phyloP scores from a whole-genome alignment of 305 asterid genomes.

The Solanum hybrid region DNA sequence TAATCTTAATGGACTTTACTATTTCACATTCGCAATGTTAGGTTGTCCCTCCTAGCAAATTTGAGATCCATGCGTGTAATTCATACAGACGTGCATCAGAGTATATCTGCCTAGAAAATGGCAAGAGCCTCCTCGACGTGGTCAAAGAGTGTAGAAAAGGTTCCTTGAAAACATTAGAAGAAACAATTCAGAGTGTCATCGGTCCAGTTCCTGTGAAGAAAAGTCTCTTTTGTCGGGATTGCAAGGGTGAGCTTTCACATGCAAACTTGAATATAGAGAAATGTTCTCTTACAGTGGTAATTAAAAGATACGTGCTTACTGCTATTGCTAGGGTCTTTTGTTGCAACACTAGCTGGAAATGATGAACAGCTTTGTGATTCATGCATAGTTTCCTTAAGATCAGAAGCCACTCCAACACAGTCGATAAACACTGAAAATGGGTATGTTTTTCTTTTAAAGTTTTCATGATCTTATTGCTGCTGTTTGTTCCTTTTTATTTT shows the following conservation, averaged over 20 bases:
- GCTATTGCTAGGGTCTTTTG: constrained; percentile 54
- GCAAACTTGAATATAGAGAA: constrained; percentile 3
- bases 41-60: constrained; percentile 90
- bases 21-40: constrained; percentile 10
- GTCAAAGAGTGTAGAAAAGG: constrained; percentile 86
- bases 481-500: neutral
- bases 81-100: constrained; percentile 92
- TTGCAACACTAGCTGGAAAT: constrained; percentile 67
- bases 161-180: constrained; percentile 62
- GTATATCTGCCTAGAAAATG: constrained; percentile 89
- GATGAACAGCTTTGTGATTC: constrained; percentile 80
- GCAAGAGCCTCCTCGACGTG: constrained; percentile 88
- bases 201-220: constrained; percentile 80
- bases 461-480: neutral
- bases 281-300: constrained; percentile 14
- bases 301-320: constrained; percentile 13
- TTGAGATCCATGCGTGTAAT: constrained; percentile 94
- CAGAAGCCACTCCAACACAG: constrained; percentile 32
- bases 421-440: constrained; percentile 6
- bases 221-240: constrained; percentile 61
- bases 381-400: constrained; percentile 51
- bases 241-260: constrained; percentile 48
- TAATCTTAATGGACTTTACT: neutral
- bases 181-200: constrained; percentile 61
- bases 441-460: neutral